Evolutionary conservation across 2,329 filamentous ascomycete species (phyloP), one percentile per base, ranked within the genome.

Genomic region (Cercospora zeae-maydis): DNA sequence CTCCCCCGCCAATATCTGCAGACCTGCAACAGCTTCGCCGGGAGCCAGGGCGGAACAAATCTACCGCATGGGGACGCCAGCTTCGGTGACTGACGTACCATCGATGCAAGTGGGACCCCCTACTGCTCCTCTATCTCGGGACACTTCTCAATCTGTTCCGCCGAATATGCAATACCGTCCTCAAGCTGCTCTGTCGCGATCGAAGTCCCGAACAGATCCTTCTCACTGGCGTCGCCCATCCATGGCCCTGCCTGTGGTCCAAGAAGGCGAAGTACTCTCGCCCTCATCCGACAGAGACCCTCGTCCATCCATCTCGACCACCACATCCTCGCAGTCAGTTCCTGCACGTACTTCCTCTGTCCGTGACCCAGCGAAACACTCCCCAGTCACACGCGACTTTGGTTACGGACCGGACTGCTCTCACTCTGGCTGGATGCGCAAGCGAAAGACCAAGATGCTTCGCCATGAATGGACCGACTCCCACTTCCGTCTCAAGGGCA

Each of bases 381-480:
- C 57, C 52, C 70, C 72, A 3, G 52, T 64, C 13, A 67, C 70
- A 9, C 63, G 72, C 51, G 60, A 70, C 30, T 74, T 74, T 51
- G 72, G 73, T 51, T 76, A 75, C 67, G 75, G 74, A 31, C 56
- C 63, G 7, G 70, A 72, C 47, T 73, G 73, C 65, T 74, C 67
- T 30, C 91, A 93, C 76, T 86, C 90, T 55, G 95, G 95, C 1
- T 92, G 88, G 77, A 96, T 99, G 87, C 96, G 96, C 82, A 96
- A 96, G 82, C 91, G 93, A 74, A 92, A 92, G 80, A 96, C 89
- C 34, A 88, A 87, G 73, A 87, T 96, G 81, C 85, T 96, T 64
- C 90, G 92, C 47, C 91, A 96, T 76, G 93, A 97, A 79, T 97
- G 93, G 93, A 87, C 92, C 73, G 91, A 96, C 75, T 89, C 92